phyloP scores from a whole-genome alignment of 345 rosid species.

The Eucalyptus grandis region DNA sequence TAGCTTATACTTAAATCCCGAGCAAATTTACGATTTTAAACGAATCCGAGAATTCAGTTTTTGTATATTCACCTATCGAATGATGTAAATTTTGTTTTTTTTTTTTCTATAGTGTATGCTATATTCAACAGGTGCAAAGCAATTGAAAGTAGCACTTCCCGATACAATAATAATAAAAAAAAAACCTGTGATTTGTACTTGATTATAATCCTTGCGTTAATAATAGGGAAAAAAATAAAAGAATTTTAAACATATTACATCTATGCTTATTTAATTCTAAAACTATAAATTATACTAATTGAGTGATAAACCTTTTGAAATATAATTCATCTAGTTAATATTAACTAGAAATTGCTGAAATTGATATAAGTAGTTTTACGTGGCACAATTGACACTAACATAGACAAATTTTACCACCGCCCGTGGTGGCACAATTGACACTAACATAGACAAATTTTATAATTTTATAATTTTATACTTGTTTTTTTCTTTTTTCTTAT shows the following conservation, averaged over 20 bases:
- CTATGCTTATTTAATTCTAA: too few species aligned
- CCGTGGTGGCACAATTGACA: fast-evolving
- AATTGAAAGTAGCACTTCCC: background rate
- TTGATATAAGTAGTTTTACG: fast-evolving
- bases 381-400: fast-evolving
- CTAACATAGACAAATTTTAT: background rate
- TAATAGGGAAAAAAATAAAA: too few species aligned
- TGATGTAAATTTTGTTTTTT: background rate
- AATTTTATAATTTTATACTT: background rate
- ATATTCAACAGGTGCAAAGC: background rate
- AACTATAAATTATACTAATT: background rate
- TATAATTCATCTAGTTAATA: background rate
- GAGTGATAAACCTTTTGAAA: background rate
- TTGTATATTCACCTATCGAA: background rate
- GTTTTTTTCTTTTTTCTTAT: fast-evolving
- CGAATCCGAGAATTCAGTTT: background rate
- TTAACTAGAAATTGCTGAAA: background rate
- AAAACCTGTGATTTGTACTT: background rate
- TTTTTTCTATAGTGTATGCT: background rate
- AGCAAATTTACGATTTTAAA: background rate
- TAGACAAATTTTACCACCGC: background rate
- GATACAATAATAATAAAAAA: background rate
- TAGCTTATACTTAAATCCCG: background rate
- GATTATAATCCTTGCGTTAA: background rate
- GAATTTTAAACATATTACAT: background rate